Percentiles rank a stretch among this genome's conserved stretches.
Conservation (phyloP, 148 eudicot species). For the Cornus suecica region DNA sequence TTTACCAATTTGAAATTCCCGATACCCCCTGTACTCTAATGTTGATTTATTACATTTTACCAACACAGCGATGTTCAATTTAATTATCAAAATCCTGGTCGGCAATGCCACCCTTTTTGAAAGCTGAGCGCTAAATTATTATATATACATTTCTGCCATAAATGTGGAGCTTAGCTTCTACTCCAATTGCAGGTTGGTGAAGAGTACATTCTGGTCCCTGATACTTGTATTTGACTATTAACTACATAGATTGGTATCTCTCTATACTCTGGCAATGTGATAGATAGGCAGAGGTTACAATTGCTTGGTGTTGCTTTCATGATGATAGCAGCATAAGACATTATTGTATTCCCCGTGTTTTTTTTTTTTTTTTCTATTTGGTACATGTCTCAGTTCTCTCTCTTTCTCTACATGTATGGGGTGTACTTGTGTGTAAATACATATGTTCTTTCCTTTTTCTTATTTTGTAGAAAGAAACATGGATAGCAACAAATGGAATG, state of each 20-base stretch:
- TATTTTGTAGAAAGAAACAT: no score
- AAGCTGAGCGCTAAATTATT: no score
- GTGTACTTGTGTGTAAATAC: no score
- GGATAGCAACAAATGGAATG: not conserved
- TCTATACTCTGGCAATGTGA: slow-evolving; percentile 71
- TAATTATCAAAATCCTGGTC: not conserved
- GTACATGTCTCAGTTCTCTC: not conserved
- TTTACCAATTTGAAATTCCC: not conserved
- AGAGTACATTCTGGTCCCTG: slow-evolving; percentile 82
- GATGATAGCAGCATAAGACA: slow-evolving; percentile 93
- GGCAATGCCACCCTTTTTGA: no score
- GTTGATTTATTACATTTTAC: not conserved
- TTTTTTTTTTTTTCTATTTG: not conserved
- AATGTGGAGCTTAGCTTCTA: no score
- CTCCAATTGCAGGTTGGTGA: slow-evolving; percentile 76
- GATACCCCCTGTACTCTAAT: no score
- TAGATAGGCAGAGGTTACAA: slow-evolving; percentile 68
- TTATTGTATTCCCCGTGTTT: no score
- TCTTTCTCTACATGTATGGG: not conserved
- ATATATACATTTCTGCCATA: no score
- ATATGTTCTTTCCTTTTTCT: no score
- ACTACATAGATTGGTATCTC: slow-evolving; percentile 82
- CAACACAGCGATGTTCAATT: not conserved
- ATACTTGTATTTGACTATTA: slow-evolving; percentile 70
- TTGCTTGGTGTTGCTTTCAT: slow-evolving; percentile 81